phyloP scores from a whole-genome alignment of 202 grass and related monocot species.

The Digitaria exilis region DNA sequence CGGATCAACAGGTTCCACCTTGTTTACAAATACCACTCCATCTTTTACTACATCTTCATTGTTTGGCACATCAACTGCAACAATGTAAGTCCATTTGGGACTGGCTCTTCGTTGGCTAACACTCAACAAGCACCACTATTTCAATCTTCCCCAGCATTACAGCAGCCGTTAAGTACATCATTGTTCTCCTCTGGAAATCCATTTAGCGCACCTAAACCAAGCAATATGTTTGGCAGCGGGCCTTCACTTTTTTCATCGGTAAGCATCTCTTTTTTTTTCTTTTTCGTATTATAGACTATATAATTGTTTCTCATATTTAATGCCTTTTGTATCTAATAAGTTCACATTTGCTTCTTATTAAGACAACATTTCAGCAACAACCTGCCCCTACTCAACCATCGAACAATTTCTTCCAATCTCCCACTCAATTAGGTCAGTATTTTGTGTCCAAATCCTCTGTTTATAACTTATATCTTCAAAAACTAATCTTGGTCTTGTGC shows the following conservation, averaged over 20 bases:
- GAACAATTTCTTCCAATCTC: conserved; percentile 24
- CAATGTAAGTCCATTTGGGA: conserved; percentile 42
- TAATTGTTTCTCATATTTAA: conserved; percentile 1
- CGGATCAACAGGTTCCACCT: conserved; percentile 46
- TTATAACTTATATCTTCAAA: not conserved
- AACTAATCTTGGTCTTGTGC: not conserved
- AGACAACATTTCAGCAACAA: conserved; percentile 33
- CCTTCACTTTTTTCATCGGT: conserved; percentile 54
- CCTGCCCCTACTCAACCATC: conserved; percentile 35
- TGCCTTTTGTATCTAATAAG: too few relatives aligned
- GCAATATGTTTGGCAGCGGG: conserved; percentile 48
- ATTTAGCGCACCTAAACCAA: conserved; percentile 35
- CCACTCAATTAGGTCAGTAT: conserved; percentile 40
- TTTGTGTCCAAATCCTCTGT: conserved; percentile 6
- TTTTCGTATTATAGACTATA: not conserved
- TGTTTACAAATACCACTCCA: conserved; percentile 54
- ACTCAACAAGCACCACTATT: conserved; percentile 63
- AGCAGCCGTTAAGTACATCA: conserved; percentile 32
- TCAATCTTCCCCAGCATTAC: conserved; percentile 39
- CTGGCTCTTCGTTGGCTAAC: conserved; percentile 36
- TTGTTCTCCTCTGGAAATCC: conserved; percentile 52
- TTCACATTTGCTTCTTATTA: conserved; percentile 18
- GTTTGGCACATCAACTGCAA: conserved; percentile 49
- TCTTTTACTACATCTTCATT: conserved; percentile 39
- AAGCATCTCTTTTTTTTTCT: conserved; percentile 20